These are phyloP conservation scores for Ustulina deusta DNA, from an alignment of 2,329 filamentous ascomycete genomes.

Conservation along the genomic window DNA sequence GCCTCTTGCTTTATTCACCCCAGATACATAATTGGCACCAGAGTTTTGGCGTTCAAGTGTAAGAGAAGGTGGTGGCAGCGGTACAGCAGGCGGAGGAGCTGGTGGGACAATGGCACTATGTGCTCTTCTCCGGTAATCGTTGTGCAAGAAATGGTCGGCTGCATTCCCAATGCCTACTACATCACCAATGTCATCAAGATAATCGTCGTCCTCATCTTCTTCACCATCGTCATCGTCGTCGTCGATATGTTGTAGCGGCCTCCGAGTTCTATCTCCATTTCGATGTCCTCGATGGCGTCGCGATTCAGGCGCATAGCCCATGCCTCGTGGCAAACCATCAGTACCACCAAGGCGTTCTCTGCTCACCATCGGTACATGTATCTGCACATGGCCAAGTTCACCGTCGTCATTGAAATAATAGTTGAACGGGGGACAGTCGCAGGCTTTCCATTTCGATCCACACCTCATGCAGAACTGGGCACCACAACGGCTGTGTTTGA, in stretches of 20 bases:
- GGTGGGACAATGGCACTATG: constrained; percentile 54
- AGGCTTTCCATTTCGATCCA: constrained; percentile 83
- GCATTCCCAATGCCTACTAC: constrained; percentile 63
- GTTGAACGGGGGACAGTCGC: constrained; percentile 85
- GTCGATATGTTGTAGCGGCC: constrained; percentile 51
- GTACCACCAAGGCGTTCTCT: constrained; percentile 52
- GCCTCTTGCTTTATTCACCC: constrained; percentile 58
- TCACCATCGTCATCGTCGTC: constrained; percentile 51
- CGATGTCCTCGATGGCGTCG: constrained; percentile 61
- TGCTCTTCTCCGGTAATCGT: constrained; percentile 63
- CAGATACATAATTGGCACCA: constrained; percentile 58
- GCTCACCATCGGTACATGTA: constrained; percentile 56
- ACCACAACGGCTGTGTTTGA: constrained; percentile 70
- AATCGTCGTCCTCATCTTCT: constrained; percentile 55
- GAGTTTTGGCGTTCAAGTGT: constrained; percentile 54
- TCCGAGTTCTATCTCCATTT: constrained; percentile 57
- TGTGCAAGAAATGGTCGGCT: constrained; percentile 70
- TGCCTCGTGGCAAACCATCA: constrained; percentile 45
- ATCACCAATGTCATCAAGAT: constrained; percentile 54
- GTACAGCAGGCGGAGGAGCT: constrained; percentile 49
- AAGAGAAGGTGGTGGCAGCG: constrained; percentile 43
- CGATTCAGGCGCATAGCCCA: constrained; percentile 46
- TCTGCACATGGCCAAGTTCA: constrained; percentile 64
- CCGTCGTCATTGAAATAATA: constrained; percentile 68
- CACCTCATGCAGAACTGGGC: constrained; percentile 92